Conservation (phyloP, 345 rosid species). For the Cardiospermum halicacabum region DNA sequence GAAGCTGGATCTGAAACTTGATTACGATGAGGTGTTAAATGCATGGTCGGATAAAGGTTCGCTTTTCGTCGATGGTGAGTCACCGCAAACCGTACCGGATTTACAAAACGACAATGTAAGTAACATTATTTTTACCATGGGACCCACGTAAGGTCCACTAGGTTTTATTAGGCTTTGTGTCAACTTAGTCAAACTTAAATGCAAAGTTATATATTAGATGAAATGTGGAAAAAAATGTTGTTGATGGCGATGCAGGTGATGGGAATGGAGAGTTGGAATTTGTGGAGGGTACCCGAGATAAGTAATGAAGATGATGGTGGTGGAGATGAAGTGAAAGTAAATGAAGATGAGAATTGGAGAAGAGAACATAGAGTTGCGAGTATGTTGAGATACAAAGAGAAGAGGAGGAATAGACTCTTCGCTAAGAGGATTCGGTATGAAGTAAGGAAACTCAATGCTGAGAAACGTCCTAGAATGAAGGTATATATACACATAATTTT, state of each 20-base stretch:
- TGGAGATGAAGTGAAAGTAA: constrained; percentile 1
- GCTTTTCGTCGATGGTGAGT: constrained; percentile 44
- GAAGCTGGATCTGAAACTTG: constrained; percentile 63
- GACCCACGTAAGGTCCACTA: too few relatives aligned
- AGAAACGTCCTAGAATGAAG: constrained; percentile 91
- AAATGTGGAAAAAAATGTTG: too few relatives aligned
- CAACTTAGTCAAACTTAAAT: too few relatives aligned
- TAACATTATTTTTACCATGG: too few relatives aligned
- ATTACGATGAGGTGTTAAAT: constrained; percentile 70
- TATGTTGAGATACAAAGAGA: constrained; percentile 85
- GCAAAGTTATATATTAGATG: too few relatives aligned
- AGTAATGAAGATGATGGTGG: not conserved
- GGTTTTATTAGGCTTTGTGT: too few relatives aligned
- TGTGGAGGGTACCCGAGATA: constrained; percentile 68
- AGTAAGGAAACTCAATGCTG: constrained; percentile 93
- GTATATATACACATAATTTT: constrained; percentile 17
- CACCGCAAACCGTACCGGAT: constrained; percentile 75
- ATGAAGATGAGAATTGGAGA: constrained; percentile 29
- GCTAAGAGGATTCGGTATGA: constrained; percentile 76
- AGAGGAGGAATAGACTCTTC: constrained; percentile 81
- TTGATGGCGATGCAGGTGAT: too few relatives aligned
- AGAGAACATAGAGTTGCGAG: constrained; percentile 77
- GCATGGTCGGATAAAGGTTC: constrained; percentile 87
- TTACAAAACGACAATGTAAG: constrained; percentile 43
- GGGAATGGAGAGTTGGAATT: too few relatives aligned